Evolutionary conservation across 345 rosid genomes (phyloP), one percentile per base, ranked within the genome.

Genomic region (Citrus medica): DNA sequence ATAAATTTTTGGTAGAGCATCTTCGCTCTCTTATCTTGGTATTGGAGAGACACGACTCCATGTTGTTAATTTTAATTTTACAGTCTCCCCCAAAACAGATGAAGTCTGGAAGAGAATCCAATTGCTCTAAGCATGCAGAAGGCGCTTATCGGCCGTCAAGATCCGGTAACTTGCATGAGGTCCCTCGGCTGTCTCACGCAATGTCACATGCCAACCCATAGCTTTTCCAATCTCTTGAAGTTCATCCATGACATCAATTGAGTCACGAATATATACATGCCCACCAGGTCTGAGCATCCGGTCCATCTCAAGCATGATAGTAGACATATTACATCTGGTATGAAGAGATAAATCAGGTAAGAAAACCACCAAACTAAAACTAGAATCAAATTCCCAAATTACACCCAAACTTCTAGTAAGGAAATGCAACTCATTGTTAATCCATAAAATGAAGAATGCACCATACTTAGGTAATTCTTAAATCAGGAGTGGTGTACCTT

Each of bases 221-320:
- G 97, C 97, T 56, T 85, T 94, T 0, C 88, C 95, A 16, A 88
- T 89, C 77, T 82, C 95, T 71, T 82, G 89, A 90, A 96, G 94
- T 80, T 94, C 97, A 46, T 88, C 92, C 90, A 92, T 89, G 75
- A 92, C 92, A 19, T 87, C 85, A 19, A 94, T 72, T 1, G 94
- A 84, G 63, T 96, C 99, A 37, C 97, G 92, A 27, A 96, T 94
- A 79, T 94, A 94, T 56, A 76, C 98, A 79, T 78, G 89, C 66
- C 99, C 99, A 73, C 98, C 99, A 35, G 99, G 99, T 84, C 99
- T 91, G 71, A 96, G 82, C 4, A 96, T 92, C 76, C 99, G 88
- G 81, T 96, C 99, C 99, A 96, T 96, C 88, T 96, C 98, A 19
- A 96, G 92, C 98, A 96, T 92, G 70, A 94, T 92, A 2, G 91